phyloP scores from a whole-genome alignment of 352 stramenopile genomes.

The Phytophthora pini region DNA sequence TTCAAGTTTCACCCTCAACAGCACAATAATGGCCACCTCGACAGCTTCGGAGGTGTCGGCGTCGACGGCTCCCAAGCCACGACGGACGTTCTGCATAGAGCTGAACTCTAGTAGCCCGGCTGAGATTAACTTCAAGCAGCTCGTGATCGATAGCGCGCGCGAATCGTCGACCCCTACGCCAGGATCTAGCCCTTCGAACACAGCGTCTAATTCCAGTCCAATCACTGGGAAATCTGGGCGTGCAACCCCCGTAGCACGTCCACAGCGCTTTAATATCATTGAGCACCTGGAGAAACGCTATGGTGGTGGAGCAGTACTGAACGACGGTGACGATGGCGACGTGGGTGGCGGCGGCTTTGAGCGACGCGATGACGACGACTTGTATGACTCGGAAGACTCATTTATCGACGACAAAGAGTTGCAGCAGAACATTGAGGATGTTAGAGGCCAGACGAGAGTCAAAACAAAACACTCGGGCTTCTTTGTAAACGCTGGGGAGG shows the following conservation, averaged over 20 bases:
- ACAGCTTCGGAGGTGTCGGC: background rate
- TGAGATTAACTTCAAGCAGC: conserved; percentile 82
- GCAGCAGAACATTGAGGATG: conserved; percentile 87
- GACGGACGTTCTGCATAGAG: conserved; percentile 59
- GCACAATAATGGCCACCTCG: conserved; percentile 7
- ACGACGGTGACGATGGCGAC: conserved; percentile 37
- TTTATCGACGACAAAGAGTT: conserved; percentile 89
- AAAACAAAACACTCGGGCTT: conserved; percentile 90
- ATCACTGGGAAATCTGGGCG: background rate
- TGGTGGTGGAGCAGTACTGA: conserved; percentile 67
- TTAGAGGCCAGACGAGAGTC: conserved; percentile 69
- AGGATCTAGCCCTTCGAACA: background rate
- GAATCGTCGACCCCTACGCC: background rate
- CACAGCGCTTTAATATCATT: conserved; percentile 87
- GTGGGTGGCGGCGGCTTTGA: conserved; percentile 31
- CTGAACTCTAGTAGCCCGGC: conserved; percentile 49
- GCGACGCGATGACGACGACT: conserved; percentile 78
- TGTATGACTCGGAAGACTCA: conserved; percentile 91
- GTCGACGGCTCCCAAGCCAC: conserved; percentile 23
- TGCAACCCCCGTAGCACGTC: background rate
- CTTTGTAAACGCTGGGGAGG: conserved; percentile 87
- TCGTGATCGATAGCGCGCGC: conserved; percentile 39
- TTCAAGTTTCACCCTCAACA: background rate
- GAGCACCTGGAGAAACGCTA: conserved; percentile 89
- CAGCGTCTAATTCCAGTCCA: background rate